phyloP scores from a whole-genome alignment of 1,139 yeast species.

The Pichia terricola region DNA sequence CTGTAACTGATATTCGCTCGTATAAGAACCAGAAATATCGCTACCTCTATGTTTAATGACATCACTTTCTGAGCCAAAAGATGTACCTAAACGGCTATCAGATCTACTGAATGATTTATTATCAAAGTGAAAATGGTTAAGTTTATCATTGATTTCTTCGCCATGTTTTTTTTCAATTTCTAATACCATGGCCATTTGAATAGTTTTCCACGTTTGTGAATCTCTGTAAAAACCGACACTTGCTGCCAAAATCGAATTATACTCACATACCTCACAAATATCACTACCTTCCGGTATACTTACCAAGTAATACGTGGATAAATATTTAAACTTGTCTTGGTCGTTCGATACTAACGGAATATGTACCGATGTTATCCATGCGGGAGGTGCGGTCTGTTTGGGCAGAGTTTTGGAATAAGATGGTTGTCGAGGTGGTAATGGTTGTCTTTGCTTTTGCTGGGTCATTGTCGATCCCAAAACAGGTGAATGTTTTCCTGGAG shows the following conservation, averaged over 20 bases:
- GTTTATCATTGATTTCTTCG: conserved; percentile 4
- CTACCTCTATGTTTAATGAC: neutral
- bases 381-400: conserved; percentile 23
- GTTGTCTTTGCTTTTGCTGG: conserved; percentile 5
- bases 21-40: neutral
- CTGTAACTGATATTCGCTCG: neutral
- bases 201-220: conserved; percentile 62
- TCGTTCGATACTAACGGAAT: conserved; percentile 38
- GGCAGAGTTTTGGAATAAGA: conserved; percentile 2
- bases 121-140: conserved; percentile 7
- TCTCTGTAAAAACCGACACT: conserved; percentile 45
- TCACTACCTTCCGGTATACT: conserved; percentile 41
- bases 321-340: conserved; percentile 31
- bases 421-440: conserved; percentile 5
- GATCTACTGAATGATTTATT: neutral
- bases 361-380: conserved; percentile 37
- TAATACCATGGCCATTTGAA: conserved; percentile 46
- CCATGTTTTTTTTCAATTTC: conserved; percentile 20
- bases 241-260: conserved; percentile 53
- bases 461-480: conserved; percentile 5
- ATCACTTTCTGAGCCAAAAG: conserved; percentile 17
- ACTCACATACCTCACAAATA: conserved; percentile 43
- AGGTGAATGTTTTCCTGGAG: conserved; percentile 4
- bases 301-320: conserved; percentile 35
- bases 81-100: conserved; percentile 15